Evolutionary conservation across 805 yeast genomes (phyloP).

Genomic region (Ogataea wickerhamii): DNA sequence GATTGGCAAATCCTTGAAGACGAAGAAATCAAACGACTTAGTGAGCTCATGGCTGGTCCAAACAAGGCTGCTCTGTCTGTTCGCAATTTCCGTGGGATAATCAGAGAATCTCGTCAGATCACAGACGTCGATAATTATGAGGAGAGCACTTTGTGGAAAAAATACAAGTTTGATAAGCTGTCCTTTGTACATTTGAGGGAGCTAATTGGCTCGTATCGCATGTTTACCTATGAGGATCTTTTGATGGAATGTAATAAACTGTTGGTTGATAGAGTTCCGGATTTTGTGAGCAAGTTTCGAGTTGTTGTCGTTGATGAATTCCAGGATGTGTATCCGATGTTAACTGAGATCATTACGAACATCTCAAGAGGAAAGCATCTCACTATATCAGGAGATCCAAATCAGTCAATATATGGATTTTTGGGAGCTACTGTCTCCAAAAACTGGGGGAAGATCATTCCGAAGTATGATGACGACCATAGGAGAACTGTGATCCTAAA

Average conservation of each 20-base stretch:
- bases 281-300: conserved; percentile 26
- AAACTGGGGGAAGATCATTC: conserved; percentile 22
- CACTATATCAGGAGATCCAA: conserved; percentile 66
- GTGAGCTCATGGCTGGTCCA: conserved; percentile 8
- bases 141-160: conserved; percentile 4
- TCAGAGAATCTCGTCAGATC: conserved; percentile 13
- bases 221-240: conserved; percentile 27
- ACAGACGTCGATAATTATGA: conserved; percentile 11
- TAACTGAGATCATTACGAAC: conserved; percentile 42
- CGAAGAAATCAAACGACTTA: conserved; percentile 21
- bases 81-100: conserved; percentile 13
- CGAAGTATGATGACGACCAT: conserved; percentile 15
- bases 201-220: conserved; percentile 16
- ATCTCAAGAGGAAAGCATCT: conserved; percentile 46
- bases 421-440: conserved; percentile 43
- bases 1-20: conserved; percentile 50
- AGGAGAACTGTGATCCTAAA: conserved; percentile 35
- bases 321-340: conserved; percentile 60
- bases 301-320: conserved; percentile 66
- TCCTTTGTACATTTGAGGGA: conserved; percentile 13
- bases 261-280: conserved; percentile 17
- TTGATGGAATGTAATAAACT: conserved; percentile 20
- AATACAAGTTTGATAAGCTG: conserved; percentile 9
- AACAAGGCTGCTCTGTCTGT: conserved; percentile 5
- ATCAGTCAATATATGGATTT: conserved; percentile 68